Conservation (phyloP, 345 rosid species). For the Linum lewisii region DNA sequence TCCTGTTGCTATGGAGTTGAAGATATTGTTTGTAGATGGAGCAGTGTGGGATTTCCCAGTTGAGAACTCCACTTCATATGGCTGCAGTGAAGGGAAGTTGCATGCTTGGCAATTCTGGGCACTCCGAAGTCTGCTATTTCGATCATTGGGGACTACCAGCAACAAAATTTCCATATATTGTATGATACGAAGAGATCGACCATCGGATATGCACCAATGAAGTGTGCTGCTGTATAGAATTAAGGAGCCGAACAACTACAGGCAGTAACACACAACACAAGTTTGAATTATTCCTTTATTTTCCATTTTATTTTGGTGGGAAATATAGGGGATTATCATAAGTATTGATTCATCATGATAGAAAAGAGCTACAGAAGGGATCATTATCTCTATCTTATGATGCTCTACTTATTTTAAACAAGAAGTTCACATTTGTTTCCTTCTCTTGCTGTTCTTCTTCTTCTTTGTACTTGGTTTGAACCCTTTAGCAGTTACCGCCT, state of each 20-base stretch:
- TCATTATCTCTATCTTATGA: background rate
- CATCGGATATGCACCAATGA: constrained; percentile 69
- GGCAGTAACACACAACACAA: constrained; percentile 9
- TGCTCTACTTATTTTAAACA: background rate
- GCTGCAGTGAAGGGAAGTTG: constrained; percentile 43
- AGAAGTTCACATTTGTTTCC: no score
- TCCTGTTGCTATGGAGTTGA: no score
- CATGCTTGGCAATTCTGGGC: constrained; percentile 78
- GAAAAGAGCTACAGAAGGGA: background rate
- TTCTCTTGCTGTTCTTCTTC: no score
- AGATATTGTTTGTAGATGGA: constrained; percentile 58
- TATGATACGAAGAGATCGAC: constrained; percentile 69
- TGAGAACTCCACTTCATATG: constrained; percentile 68
- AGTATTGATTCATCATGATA: background rate
- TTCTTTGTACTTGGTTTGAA: no score
- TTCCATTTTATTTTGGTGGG: background rate
- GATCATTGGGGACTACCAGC: constrained; percentile 84
- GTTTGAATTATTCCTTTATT: constrained; percentile 17
- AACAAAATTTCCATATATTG: constrained; percentile 69
- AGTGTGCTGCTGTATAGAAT: constrained; percentile 48
- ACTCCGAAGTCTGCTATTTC: constrained; percentile 70
- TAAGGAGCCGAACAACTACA: background rate
- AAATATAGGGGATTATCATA: constrained; percentile 13
- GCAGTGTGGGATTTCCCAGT: constrained; percentile 86
- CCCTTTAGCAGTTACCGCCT: no score